Conservation (phyloP, 139 green algal species). For the Chlamydomonas sp. region DNA sequence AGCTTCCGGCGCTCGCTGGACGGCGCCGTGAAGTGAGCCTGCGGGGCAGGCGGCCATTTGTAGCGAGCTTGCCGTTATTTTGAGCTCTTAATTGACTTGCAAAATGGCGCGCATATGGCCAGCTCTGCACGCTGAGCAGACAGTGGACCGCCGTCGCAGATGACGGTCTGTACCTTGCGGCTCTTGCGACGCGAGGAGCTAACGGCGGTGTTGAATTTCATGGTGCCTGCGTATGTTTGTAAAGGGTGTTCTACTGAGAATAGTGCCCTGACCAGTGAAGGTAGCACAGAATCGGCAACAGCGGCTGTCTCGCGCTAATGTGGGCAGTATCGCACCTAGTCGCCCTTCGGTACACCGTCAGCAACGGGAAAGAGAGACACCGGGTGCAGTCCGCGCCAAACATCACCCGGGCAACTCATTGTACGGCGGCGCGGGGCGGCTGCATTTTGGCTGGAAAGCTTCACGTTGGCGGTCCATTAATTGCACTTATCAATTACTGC, state of each 20-base stretch:
- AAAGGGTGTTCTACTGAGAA: neutral
- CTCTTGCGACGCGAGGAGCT: conserved; percentile 91
- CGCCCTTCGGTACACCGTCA: conserved; percentile 17
- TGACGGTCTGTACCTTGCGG: conserved; percentile 84
- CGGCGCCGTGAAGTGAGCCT: conserved; percentile 98
- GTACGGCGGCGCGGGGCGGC: no score
- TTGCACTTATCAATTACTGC: no score
- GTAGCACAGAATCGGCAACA: neutral
- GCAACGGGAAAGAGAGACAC: conserved; percentile 27
- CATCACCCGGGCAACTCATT: no score
- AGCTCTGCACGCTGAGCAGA: neutral
- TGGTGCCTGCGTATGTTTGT: conserved; percentile 47
- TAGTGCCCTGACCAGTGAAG: neutral
- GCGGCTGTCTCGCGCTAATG: neutral
- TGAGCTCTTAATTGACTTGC: neutral
- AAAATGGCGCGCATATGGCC: neutral
- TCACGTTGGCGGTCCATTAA: no score
- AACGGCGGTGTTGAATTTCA: conserved; percentile 88
- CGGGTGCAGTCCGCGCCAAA: no score
- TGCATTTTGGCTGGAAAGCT: no score
- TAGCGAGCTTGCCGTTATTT: neutral
- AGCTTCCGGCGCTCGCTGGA: conserved; percentile 90
- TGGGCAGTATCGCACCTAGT: conserved; percentile 4
- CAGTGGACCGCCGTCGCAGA: conserved; percentile 20
- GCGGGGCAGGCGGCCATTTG: conserved; percentile 15